Base-by-base conservation (phyloP, 1,139 yeast species). In the Candida sojae region DNA sequence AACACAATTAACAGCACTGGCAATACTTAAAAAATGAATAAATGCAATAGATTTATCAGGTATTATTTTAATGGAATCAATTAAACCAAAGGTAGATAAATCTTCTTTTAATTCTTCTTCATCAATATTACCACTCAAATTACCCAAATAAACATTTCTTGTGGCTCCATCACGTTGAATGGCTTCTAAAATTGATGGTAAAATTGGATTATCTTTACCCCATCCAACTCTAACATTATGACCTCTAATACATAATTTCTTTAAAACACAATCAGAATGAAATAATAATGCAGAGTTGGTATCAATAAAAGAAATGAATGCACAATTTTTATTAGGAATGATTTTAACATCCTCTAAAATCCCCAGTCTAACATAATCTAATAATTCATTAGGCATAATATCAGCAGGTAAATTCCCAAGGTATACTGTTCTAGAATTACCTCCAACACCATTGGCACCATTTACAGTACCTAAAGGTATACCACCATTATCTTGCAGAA, bases 331-430 rank as follows among this genome's bases (percentile, higher is more conserved):
- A 25, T 75, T 63, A 7, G 84, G 82, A 34, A 82, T 66, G 44
- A 82, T 74, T 61, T 79, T 79, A 47, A 81, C 85, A 50, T 83
- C 83, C 69, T 93, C 99, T 50, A 93, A 83, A 21, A 91, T 84
- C 25, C 98, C 98, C 30, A 96, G 86, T 57, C 96, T 82, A 30
- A 93, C 97, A 63, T 89, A 93, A 63, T 90, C 93, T 60, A 93
- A 75, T 48, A 93, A 71, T 60, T 90, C 96, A 59, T 87, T 84
- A 4, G 95, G 84, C 29, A 91, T 82, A 49, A 91, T 77, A 54
- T 86, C 89, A n/a, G 78, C 69, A 0, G 98, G 97, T 40, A 93
- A 80, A 62, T 90, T 91, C 10, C 97, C 97, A 58, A 93, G 73
- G 63, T 91, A 90, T 6, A 93, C 96, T 0, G 98, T 90, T 63